Percentiles rank a stretch among this genome's conserved stretches.
These are phyloP conservation scores for Blastobotrys robertii DNA, from an alignment of 805 yeast species.

Conservation along the genomic window DNA sequence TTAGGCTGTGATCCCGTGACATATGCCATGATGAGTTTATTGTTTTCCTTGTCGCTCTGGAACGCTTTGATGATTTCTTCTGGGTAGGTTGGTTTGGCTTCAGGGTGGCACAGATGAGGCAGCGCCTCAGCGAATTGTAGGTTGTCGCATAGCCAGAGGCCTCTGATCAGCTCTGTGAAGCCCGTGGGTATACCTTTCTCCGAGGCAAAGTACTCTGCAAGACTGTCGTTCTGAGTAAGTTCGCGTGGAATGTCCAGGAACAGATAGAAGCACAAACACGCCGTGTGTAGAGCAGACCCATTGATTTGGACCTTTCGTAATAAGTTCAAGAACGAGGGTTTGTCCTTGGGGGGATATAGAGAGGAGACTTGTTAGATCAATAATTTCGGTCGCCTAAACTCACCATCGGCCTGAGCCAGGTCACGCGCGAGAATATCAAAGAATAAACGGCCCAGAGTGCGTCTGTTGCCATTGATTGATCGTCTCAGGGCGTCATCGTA, in stretches of 20 bases:
- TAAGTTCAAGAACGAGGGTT: constrained; percentile 4
- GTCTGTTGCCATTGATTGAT: too few relatives aligned
- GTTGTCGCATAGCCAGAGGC: constrained; percentile 15
- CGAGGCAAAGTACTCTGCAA: constrained; percentile 14
- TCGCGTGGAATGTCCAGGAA: constrained; percentile 14
- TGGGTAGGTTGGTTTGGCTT: constrained; percentile 8
- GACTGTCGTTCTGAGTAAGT: constrained; percentile 5
- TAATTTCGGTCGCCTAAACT: neutral
- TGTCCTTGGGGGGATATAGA: constrained; percentile 14
- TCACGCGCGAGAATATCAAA: constrained; percentile 11
- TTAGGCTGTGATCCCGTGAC: constrained; percentile 7
- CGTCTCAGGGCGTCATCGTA: too few relatives aligned
- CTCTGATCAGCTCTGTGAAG: constrained; percentile 11
- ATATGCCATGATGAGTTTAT: constrained; percentile 9
- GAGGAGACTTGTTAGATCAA: neutral
- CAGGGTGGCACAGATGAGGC: constrained; percentile 12
- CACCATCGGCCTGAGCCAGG: constrained; percentile 8
- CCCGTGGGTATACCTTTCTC: constrained; percentile 14
- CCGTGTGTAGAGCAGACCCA: constrained; percentile 7
- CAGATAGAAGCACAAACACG: constrained; percentile 13
- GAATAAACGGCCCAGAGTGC: too few relatives aligned
- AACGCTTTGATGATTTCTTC: constrained; percentile 7
- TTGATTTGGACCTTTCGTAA: constrained; percentile 7
- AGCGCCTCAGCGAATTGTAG: constrained; percentile 10
- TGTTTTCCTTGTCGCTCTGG: neutral